Evolutionary conservation across 2,329 filamentous ascomycete genomes (phyloP).

Genomic region (Phyllosticta citribraziliensis): DNA sequence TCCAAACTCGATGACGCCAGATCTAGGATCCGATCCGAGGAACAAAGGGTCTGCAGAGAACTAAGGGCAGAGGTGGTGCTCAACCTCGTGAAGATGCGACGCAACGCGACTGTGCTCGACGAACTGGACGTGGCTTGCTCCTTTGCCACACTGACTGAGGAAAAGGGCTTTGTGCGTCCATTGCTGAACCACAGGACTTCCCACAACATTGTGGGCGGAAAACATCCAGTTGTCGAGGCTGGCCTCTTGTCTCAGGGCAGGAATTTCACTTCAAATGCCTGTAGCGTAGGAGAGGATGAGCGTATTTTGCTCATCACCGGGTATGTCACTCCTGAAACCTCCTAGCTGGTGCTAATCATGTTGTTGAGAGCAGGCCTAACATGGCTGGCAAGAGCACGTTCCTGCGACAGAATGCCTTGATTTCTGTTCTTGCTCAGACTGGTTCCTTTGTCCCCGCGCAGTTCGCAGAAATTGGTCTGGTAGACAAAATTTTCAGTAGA

Average conservation of each 20-base stretch:
- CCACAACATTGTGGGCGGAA: conserved; percentile 73
- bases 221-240: conserved; percentile 86
- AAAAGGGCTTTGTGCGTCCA: conserved; percentile 62
- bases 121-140: conserved; percentile 86
- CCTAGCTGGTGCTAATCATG: background rate
- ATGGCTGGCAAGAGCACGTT: conserved; percentile 98
- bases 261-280: conserved; percentile 78
- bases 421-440: conserved; percentile 85
- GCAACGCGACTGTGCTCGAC: conserved; percentile 84
- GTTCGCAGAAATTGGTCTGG: conserved; percentile 75
- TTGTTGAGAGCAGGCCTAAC: conserved; percentile 50
- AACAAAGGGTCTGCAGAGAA: conserved; percentile 66
- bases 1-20: conserved; percentile 68
- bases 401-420: conserved; percentile 87
- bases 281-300: conserved; percentile 67
- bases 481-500: conserved; percentile 93
- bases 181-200: conserved; percentile 51
- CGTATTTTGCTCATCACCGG: conserved; percentile 61
- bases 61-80: conserved; percentile 68
- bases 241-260: conserved; percentile 71
- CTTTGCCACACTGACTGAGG: conserved; percentile 68
- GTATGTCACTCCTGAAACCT: conserved; percentile 2
- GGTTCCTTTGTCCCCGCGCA: conserved; percentile 87
- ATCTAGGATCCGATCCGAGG: conserved; percentile 70
- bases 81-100: conserved; percentile 75